Percentiles rank a stretch among this genome's conserved stretches.
These are phyloP conservation scores for Emericellopsis atlantica DNA, from an alignment of 2,329 filamentous ascomycete genomes.

Conservation along the genomic window DNA sequence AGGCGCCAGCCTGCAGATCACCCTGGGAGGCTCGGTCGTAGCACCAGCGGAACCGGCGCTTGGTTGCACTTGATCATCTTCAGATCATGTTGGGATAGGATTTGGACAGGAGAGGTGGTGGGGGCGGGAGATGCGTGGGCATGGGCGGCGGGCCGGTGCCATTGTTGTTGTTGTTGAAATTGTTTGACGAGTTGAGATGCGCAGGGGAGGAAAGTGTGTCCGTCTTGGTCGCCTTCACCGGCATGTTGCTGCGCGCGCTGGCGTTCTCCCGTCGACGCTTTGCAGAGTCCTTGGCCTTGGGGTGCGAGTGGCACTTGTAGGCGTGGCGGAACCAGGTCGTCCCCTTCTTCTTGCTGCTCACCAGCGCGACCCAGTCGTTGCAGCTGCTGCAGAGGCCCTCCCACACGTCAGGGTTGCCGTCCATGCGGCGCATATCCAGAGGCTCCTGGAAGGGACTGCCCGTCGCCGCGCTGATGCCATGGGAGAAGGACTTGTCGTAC, in stretches of 20 bases:
- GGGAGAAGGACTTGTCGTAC: constrained; percentile 87
- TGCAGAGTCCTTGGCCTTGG: constrained; percentile 58
- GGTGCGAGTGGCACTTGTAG: constrained; percentile 71
- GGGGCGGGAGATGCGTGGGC: neutral
- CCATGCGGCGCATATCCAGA: constrained; percentile 61
- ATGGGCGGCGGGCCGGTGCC: neutral
- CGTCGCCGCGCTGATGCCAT: constrained; percentile 74
- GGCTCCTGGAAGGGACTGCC: constrained; percentile 69
- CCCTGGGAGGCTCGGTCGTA: too few species aligned
- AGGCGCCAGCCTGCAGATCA: too few species aligned
- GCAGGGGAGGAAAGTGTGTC: constrained; percentile 21
- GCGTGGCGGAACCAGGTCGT: constrained; percentile 85
- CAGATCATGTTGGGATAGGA: neutral
- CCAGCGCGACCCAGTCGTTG: constrained; percentile 68
- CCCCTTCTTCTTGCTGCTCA: constrained; percentile 84
- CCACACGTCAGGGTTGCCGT: constrained; percentile 72
- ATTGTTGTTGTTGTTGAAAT: constrained; percentile 3
- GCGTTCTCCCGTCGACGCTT: constrained; percentile 54
- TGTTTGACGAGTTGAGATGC: constrained; percentile 20
- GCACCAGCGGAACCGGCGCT: too few species aligned
- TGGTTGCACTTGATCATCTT: too few species aligned
- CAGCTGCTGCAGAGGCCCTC: constrained; percentile 69
- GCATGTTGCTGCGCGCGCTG: constrained; percentile 18
- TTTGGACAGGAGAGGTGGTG: neutral
- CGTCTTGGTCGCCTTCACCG: constrained; percentile 1